These are phyloP conservation scores for Lentithecium fluviatile DNA, from an alignment of 495 filamentous ascomycete species.

Conservation along the genomic window DNA sequence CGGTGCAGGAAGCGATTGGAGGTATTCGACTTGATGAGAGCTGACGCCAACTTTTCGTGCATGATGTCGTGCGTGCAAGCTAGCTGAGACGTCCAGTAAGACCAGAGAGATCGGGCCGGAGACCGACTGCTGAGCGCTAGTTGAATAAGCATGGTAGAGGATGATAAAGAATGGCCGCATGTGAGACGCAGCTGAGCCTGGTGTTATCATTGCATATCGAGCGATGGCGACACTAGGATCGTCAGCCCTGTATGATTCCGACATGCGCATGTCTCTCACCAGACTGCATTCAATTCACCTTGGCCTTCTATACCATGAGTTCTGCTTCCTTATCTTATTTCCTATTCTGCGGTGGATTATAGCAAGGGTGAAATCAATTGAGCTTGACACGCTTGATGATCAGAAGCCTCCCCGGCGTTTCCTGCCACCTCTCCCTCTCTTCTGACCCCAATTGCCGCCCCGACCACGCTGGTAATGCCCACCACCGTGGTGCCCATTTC, in stretches of 20 bases:
- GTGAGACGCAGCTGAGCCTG: background rate
- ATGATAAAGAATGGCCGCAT: no score
- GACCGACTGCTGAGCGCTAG: background rate
- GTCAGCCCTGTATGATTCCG: slow-evolving; percentile 9
- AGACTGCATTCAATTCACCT: background rate
- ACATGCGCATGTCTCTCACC: no score
- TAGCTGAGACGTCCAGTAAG: background rate
- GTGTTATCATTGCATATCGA: background rate
- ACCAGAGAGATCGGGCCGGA: background rate
- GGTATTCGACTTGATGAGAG: no score
- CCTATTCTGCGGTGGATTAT: no score
- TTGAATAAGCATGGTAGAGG: background rate
- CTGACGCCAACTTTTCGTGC: no score
- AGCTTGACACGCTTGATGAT: background rate
- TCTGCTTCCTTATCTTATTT: background rate
- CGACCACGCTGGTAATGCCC: slow-evolving; percentile 21
- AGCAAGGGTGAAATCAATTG: background rate
- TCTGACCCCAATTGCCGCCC: slow-evolving; percentile 25
- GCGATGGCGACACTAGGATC: slow-evolving; percentile 2
- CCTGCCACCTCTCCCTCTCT: slow-evolving; percentile 22
- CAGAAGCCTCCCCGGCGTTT: slow-evolving; percentile 26
- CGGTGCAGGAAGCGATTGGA: no score
- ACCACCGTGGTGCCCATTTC: slow-evolving; percentile 24
- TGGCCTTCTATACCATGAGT: background rate
- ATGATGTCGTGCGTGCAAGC: no score